A percentile compares a stretch with the other conserved stretches of the same genome.
These are phyloP conservation scores for Melanogaster broomeanus DNA, from an alignment of 768 basidiomycete genomes.

Conservation along the genomic window DNA sequence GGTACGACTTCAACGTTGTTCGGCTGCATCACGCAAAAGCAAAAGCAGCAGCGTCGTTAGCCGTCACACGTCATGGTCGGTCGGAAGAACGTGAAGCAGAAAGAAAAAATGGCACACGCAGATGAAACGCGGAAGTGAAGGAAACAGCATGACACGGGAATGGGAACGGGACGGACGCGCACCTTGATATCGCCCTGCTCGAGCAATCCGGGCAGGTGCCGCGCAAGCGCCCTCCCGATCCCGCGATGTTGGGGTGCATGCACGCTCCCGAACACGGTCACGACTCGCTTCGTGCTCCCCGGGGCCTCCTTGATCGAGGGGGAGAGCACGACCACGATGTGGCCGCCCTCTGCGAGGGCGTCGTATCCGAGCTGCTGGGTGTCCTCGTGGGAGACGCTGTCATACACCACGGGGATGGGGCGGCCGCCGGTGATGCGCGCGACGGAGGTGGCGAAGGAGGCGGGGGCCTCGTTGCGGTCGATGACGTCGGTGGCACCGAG, in stretches of 20 bases:
- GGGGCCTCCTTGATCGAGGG: slow-evolving; percentile 10
- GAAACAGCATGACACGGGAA: too few relatives aligned
- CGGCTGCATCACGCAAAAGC: slow-evolving; percentile 5
- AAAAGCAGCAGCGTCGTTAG: background rate
- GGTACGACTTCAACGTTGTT: slow-evolving; percentile 31
- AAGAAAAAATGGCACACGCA: too few relatives aligned
- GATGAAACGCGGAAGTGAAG: too few relatives aligned
- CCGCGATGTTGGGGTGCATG: slow-evolving; percentile 8
- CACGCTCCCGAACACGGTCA: slow-evolving; percentile 12
- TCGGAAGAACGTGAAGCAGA: too few relatives aligned
- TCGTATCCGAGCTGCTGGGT: slow-evolving; percentile 34
- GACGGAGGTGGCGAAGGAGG: slow-evolving; percentile 3
- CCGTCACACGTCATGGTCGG: too few relatives aligned
- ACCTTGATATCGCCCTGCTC: slow-evolving; percentile 10
- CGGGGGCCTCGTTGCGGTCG: slow-evolving; percentile 28
- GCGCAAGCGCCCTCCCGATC: slow-evolving; percentile 13
- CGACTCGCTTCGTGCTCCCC: slow-evolving; percentile 17
- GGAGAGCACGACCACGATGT: slow-evolving; percentile 10
- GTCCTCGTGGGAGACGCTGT: slow-evolving; percentile 26
- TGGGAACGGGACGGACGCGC: background rate
- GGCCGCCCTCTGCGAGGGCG: slow-evolving; percentile 26
- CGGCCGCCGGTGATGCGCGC: background rate
- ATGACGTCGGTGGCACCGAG: slow-evolving; percentile 38
- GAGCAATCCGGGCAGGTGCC: slow-evolving; percentile 7
- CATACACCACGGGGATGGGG: slow-evolving; percentile 9